A percentile compares a stretch with the other conserved stretches of the same genome.
Evolutionary conservation across 257 asterid genomes (phyloP).

Genomic region (Solanum sitiens): DNA sequence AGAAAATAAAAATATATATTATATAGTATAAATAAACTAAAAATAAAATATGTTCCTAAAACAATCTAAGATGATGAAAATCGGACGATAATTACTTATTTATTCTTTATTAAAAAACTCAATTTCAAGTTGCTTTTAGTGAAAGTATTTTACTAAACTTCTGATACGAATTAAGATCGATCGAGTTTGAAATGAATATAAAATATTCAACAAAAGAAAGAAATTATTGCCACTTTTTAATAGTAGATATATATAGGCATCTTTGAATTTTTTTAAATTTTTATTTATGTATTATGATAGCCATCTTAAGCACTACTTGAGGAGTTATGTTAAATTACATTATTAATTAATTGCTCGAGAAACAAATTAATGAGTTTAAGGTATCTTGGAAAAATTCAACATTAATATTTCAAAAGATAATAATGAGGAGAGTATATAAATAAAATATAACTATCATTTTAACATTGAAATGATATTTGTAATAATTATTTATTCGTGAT

Average conservation of each 20-base stretch:
- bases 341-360: background rate
- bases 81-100: background rate
- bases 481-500: background rate
- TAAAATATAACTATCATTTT: background rate
- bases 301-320: background rate
- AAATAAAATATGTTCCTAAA: background rate
- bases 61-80: background rate
- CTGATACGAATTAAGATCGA: background rate
- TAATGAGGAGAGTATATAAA: background rate
- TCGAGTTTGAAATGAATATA: background rate
- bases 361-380: background rate
- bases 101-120: background rate
- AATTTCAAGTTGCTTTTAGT: background rate
- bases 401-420: background rate
- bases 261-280: background rate
- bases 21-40: background rate
- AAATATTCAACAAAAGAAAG: background rate
- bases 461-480: background rate
- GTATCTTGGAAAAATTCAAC: background rate
- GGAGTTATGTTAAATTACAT: background rate
- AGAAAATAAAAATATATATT: background rate
- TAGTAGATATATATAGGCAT: background rate
- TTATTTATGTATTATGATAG: background rate
- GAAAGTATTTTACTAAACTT: background rate
- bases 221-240: background rate